Conservation (phyloP, 345 rosid genomes). For the Sisymbrium irio region DNA sequence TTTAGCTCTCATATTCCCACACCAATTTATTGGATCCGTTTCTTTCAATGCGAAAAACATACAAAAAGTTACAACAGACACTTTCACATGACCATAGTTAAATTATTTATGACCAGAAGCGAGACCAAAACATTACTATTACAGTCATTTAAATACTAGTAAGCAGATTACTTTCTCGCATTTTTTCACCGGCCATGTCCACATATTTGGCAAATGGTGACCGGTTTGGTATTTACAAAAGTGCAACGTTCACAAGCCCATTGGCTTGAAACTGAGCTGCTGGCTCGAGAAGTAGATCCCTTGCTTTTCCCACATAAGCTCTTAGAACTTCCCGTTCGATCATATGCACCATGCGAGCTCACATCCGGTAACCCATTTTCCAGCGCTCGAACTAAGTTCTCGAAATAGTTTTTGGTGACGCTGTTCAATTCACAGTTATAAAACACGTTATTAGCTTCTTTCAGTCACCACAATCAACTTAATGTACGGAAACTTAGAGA, state of each 20-base stretch:
- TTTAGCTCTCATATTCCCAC: too few relatives aligned
- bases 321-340: conserved; percentile 52
- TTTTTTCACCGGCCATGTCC: conserved; percentile 43
- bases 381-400: conserved; percentile 75
- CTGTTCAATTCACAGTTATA: conserved; percentile 31
- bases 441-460: background rate
- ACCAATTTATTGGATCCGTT: too few relatives aligned
- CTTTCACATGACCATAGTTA: conserved; percentile 1
- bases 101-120: conserved; percentile 4
- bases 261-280: conserved; percentile 52
- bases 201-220: conserved; percentile 69
- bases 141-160: background rate
- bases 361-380: conserved; percentile 86
- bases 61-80: background rate
- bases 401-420: conserved; percentile 82
- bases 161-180: background rate
- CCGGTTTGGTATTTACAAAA: conserved; percentile 52
- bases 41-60: too few relatives aligned
- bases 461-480: background rate
- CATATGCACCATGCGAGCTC: conserved; percentile 51
- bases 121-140: conserved; percentile 9
- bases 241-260: conserved; percentile 88
- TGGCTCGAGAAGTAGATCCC: conserved; percentile 51
- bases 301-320: conserved; percentile 50
- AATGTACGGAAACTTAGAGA: background rate